Percentiles rank a stretch among this genome's conserved stretches.
phyloP scores from a whole-genome alignment of 495 filamentous ascomycete genomes.

The Daldinia bambusicola region DNA sequence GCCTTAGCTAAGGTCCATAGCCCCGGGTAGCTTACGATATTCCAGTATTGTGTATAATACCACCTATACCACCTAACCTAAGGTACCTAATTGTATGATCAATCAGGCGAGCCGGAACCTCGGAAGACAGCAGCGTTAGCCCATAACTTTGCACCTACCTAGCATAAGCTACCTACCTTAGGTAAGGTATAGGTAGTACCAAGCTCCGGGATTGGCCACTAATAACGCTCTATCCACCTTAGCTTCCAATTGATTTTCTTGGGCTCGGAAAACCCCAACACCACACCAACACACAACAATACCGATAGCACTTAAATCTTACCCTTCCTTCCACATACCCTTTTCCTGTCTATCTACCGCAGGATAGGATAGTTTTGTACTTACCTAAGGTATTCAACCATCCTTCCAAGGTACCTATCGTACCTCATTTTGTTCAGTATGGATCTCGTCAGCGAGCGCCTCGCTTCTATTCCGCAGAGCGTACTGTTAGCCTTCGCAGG shows the following conservation, averaged over 20 bases:
- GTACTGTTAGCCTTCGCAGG: slow-evolving; percentile 55
- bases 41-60: no score
- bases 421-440: slow-evolving; percentile 38
- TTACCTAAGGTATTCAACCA: neutral
- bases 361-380: no score
- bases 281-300: slow-evolving; percentile 1
- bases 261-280: neutral
- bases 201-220: neutral
- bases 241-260: neutral
- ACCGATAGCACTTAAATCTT: neutral
- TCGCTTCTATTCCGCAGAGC: slow-evolving; percentile 51
- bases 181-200: neutral
- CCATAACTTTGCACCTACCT: no score
- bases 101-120: no score
- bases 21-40: no score
- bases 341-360: neutral
- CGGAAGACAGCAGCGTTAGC: no score
- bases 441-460: slow-evolving; percentile 50
- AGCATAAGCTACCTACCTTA: no score
- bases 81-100: no score
- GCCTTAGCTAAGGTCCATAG: no score
- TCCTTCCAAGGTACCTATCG: neutral
- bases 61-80: no score
- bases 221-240: neutral
- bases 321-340: neutral